Base-by-base conservation (phyloP, 148 eudicot species). In the Vaccinium myrtillus region DNA sequence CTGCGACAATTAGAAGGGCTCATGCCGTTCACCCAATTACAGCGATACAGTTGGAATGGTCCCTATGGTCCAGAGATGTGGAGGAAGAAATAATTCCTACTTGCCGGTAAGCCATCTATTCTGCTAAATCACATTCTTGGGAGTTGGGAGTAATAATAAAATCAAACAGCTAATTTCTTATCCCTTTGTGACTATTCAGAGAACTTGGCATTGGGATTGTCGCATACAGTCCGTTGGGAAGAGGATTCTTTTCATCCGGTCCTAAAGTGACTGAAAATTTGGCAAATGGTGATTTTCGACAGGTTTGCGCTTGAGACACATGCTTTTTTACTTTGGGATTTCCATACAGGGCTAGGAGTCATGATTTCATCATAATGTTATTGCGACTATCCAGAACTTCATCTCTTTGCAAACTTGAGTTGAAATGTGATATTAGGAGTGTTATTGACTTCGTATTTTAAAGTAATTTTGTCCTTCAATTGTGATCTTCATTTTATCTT, bases 191-290 rank as follows among this genome's bases (percentile, higher is more conserved):
- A 15, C 36, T 77, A 27, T 63, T 63, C 61, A 83, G 85, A 50
- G 85, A 83, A 74, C 81, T 83, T 48, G 85, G 85, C 74, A 83
- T 83, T 61, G 85, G 85, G 75, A 83, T 83, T 50, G 86, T 84
- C 0, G 77, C 82, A 65, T 84, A 84, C 36, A 65, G 82, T 16
- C 86, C 86, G 1, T 32, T 84, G 23, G 86, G 82, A 51, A 78
- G 86, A 65, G 86, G 86, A 70, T 84, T 84, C 61, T 65, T 84
- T 10, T 49, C 82, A 8, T 25, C 56, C 0, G 82, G 81, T 61
- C 46, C 75, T 21, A 84, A 84, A 53, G 11, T 84, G 0, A 9
- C 16, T 18, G 86, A 84, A 51, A 67, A 18, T 32, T 51, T 12
- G 18, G 6, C 86, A 48, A 21, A n/a, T 65, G 36, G 53, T 3